These are phyloP conservation scores for Brassica carinata DNA, from an alignment of 345 rosid genomes.

Conservation along the genomic window DNA sequence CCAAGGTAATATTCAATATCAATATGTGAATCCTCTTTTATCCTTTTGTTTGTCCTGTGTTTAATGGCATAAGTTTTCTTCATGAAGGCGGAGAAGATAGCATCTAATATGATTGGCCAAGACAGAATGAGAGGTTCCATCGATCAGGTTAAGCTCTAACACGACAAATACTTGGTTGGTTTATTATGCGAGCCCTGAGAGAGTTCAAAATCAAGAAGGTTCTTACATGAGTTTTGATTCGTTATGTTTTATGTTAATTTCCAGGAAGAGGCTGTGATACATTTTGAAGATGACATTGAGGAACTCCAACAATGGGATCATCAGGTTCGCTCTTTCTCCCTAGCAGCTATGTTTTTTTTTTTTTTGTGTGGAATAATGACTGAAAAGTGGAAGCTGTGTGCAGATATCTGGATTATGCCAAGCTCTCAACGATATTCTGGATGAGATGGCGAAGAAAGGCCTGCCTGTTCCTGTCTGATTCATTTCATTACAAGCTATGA, in stretches of 20 bases:
- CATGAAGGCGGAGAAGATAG: constrained; percentile 94
- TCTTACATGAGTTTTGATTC: constrained; percentile 6
- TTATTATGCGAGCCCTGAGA: not conserved
- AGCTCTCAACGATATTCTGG: constrained; percentile 87
- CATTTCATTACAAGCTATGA: not conserved
- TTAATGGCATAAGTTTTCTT: not conserved
- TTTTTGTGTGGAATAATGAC: not conserved
- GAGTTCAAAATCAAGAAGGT: not conserved
- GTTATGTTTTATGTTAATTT: not conserved
- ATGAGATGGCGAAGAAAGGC: constrained; percentile 92
- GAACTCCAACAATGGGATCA: constrained; percentile 99
- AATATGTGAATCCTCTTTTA: not conserved
- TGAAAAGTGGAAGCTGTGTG: constrained; percentile 15
- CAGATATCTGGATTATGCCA: constrained; percentile 95
- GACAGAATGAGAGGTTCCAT: constrained; percentile 98
- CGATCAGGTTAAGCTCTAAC: constrained; percentile 66
- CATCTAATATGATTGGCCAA: constrained; percentile 92
- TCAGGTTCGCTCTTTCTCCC: constrained; percentile 56
- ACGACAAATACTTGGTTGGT: not conserved
- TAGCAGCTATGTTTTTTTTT: not conserved
- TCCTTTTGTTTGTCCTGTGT: not conserved
- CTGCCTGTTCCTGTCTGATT: constrained; percentile 76
- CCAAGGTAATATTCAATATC: constrained; percentile 54
- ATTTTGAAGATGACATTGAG: constrained; percentile 93
- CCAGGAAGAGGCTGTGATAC: constrained; percentile 96